Evolutionary conservation across 805 yeast genomes (phyloP).

Genomic region (Saccharomycopsis vini): DNA sequence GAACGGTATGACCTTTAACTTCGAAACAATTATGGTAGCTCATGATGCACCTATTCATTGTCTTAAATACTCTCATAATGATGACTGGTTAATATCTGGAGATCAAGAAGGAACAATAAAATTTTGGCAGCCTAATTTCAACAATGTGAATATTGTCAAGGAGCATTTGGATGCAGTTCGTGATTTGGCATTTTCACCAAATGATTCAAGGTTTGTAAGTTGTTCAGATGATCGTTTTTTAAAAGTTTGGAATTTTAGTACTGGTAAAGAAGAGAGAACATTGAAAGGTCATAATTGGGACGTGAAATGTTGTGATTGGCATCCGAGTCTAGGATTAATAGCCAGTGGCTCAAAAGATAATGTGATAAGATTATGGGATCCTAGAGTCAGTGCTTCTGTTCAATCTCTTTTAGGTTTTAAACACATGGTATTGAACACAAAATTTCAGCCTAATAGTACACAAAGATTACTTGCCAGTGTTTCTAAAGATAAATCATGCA

Average conservation of each 20-base stretch:
- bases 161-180: constrained; percentile 78
- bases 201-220: constrained; percentile 85
- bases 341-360: constrained; percentile 96
- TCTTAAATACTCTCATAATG: constrained; percentile 75
- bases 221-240: constrained; percentile 87
- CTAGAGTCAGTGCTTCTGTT: constrained; percentile 65
- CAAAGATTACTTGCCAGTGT: constrained; percentile 69
- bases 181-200: constrained; percentile 83
- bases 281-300: constrained; percentile 98
- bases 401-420: constrained; percentile 85
- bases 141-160: constrained; percentile 65
- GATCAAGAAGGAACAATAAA: constrained; percentile 88
- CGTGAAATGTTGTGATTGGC: constrained; percentile 97
- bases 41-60: constrained; percentile 86
- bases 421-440: constrained; percentile 81
- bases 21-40: constrained; percentile 97
- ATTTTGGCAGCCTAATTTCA: constrained; percentile 97
- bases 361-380: constrained; percentile 91
- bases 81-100: constrained; percentile 90
- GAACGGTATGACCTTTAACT: constrained; percentile 92
- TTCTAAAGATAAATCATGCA: constrained; percentile 79
- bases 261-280: constrained; percentile 71
- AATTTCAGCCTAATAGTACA: constrained; percentile 79
- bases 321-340: constrained; percentile 73
- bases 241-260: constrained; percentile 92